Percentiles rank a stretch among this genome's conserved stretches.
Conservation (phyloP, 2,329 filamentous ascomycete genomes). For the Cladosporium phlei region DNA sequence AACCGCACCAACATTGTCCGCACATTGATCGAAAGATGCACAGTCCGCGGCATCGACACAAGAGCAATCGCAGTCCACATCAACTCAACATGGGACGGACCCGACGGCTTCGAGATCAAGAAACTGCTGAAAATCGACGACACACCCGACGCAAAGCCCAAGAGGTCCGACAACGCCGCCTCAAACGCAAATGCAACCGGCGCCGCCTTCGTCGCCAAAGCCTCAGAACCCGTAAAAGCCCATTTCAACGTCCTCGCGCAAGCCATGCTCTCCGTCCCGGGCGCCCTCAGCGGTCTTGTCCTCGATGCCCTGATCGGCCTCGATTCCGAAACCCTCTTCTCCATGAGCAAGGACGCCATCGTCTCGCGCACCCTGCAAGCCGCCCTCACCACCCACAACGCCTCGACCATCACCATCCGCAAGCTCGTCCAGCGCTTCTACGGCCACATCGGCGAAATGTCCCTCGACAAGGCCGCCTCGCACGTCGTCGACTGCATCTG, state of each 20-base stretch:
- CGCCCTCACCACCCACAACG: slow-evolving; percentile 52
- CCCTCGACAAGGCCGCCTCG: slow-evolving; percentile 58
- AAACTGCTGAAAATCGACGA: slow-evolving; percentile 58
- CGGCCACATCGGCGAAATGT: slow-evolving; percentile 56
- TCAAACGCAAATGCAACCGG: slow-evolving; percentile 14
- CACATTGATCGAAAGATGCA: slow-evolving; percentile 76
- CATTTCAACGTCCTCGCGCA: slow-evolving; percentile 78
- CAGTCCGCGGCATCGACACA: slow-evolving; percentile 59
- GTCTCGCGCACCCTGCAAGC: slow-evolving; percentile 61
- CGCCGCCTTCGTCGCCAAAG: slow-evolving; percentile 13
- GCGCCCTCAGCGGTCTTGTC: slow-evolving; percentile 63
- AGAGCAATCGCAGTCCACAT: slow-evolving; percentile 53
- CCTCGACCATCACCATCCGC: slow-evolving; percentile 54
- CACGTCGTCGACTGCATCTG: slow-evolving; percentile 65
- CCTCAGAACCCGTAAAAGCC: slow-evolving; percentile 41
- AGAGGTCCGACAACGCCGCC: slow-evolving; percentile 16
- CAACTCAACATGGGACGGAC: slow-evolving; percentile 51
- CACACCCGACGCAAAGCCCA: slow-evolving; percentile 11
- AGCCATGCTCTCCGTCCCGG: slow-evolving; percentile 69
- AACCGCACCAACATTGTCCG: slow-evolving; percentile 74
- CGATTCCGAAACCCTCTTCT: slow-evolving; percentile 49
- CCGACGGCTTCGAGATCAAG: slow-evolving; percentile 50
- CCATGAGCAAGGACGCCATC: slow-evolving; percentile 59
- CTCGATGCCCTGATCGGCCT: slow-evolving; percentile 55
- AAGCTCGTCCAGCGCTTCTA: slow-evolving; percentile 61